Evolutionary conservation across 2,329 filamentous ascomycete species (phyloP).

Genomic region (Fusarium begoniae): DNA sequence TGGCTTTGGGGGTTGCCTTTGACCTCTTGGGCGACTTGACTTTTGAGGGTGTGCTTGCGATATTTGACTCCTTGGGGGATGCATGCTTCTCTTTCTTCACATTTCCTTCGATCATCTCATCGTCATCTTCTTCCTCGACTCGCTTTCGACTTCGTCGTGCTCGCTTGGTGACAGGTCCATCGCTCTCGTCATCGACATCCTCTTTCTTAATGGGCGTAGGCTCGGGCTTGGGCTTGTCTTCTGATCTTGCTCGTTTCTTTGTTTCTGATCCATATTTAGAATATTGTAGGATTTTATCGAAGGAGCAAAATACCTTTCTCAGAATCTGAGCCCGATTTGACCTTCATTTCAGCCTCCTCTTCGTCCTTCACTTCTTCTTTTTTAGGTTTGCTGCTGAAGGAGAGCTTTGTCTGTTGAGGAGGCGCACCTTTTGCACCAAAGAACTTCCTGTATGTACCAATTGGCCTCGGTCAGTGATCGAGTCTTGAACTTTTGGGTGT

Average conservation of each 20-base stretch:
- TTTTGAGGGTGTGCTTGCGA: conserved; percentile 37
- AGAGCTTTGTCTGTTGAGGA: conserved; percentile 79
- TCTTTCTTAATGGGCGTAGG: conserved; percentile 41
- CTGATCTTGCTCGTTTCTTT: conserved; percentile 56
- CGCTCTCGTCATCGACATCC: conserved; percentile 63
- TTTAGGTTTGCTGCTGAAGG: conserved; percentile 71
- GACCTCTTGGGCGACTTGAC: conserved; percentile 34
- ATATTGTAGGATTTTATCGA: background rate
- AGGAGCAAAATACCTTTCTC: conserved; percentile 47
- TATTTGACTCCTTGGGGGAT: conserved; percentile 30
- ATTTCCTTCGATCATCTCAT: conserved; percentile 52
- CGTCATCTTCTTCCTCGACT: conserved; percentile 62
- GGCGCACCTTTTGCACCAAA: conserved; percentile 70
- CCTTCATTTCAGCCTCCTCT: conserved; percentile 40
- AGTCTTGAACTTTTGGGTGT: background rate
- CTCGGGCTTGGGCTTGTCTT: conserved; percentile 28
- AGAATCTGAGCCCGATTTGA: conserved; percentile 52
- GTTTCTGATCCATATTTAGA: conserved; percentile 46
- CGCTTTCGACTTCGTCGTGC: conserved; percentile 58
- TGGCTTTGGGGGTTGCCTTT: conserved; percentile 25
- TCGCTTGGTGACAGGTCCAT: conserved; percentile 69
- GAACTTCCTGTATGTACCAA: conserved; percentile 74
- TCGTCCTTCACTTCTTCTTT: conserved; percentile 49
- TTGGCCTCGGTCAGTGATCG: conserved; percentile 6
- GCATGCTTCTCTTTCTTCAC: conserved; percentile 31